Evolutionary conservation across 805 yeast species (phyloP).

Genomic region (Candida fluviatilis): DNA sequence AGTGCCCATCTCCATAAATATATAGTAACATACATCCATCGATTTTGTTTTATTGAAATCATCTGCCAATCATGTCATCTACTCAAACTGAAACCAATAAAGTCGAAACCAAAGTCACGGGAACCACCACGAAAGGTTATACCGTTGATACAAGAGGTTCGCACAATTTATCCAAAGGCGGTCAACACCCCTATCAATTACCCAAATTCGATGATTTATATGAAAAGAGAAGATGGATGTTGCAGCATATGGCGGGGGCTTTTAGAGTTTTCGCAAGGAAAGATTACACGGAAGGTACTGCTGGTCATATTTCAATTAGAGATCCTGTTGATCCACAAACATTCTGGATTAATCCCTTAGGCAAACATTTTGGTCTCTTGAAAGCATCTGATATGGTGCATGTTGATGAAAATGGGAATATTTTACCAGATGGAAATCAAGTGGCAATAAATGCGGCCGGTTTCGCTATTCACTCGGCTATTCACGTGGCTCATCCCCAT

Average conservation of each 20-base stretch:
- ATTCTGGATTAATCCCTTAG: constrained; percentile 88
- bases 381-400: constrained; percentile 39
- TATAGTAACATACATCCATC: no score
- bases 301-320: constrained; percentile 83
- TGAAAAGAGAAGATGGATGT: constrained; percentile 50
- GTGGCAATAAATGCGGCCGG: constrained; percentile 40
- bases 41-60: no score
- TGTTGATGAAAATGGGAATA: constrained; percentile 31
- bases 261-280: constrained; percentile 79
- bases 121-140: constrained; percentile 37
- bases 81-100: background rate
- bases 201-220: constrained; percentile 49
- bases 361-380: constrained; percentile 57
- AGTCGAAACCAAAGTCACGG: background rate
- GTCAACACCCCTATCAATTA: constrained; percentile 44
- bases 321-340: constrained; percentile 80
- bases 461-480: constrained; percentile 36
- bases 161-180: constrained; percentile 57
- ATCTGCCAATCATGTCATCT: constrained; percentile 3
- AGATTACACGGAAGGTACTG: constrained; percentile 71
- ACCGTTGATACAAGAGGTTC: constrained; percentile 45
- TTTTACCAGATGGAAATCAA: constrained; percentile 37
- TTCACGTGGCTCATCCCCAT: constrained; percentile 36
- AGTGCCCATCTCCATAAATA: no score
- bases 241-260: constrained; percentile 80